Evolutionary conservation across 2,329 filamentous ascomycete species (phyloP), one percentile per base, ranked within the genome.

Genomic region (Trichophyton benhamiae): DNA sequence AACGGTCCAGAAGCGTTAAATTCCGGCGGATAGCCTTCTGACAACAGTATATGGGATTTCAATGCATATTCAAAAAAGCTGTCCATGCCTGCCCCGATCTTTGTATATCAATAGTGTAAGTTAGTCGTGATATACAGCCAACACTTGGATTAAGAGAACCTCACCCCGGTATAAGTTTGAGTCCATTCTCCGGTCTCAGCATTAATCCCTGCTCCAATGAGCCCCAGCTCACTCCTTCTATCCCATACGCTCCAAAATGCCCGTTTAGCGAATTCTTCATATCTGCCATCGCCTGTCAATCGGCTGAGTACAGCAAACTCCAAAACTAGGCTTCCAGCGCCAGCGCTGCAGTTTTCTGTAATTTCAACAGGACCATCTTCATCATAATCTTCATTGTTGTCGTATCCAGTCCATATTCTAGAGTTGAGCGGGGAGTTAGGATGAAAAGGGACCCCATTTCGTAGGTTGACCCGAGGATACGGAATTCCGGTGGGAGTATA

Each of bases 221-320:
- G 79, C 3, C 89, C 90, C 68, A 96, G 89, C 46, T 85, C 83
- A 71, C 89, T 96, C 65, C 91, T 83, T 61, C 89, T 82, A 49
- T 86, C 80, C 94, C 94, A 99, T n/a, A 99, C 89, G 25, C 91
- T 88, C 91, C 92, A 96, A 69, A 99, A 99, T 0, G 94, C 92
- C 61, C 88, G 81, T 74, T 97, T 97, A 0, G 89, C 92, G 15
- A 89, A 81, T 69, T 88, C 84, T 73, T 99, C 94, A 68, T 95
- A 99, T n/a, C 88, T 84, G 8, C 81, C 77, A 70, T 97, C 89
- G 9, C 89, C 90, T 0, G 90, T 95, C 55, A 99, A 79, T 25
- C 94, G 84, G 69, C 91, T 96, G 55, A 99, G 79, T 0, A 91
- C 89, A 0, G 91, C 89, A 67, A 97, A 96, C 71, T 99, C 94